Conservation (phyloP, 495 filamentous ascomycete genomes). For the Entonaema liquescens region DNA sequence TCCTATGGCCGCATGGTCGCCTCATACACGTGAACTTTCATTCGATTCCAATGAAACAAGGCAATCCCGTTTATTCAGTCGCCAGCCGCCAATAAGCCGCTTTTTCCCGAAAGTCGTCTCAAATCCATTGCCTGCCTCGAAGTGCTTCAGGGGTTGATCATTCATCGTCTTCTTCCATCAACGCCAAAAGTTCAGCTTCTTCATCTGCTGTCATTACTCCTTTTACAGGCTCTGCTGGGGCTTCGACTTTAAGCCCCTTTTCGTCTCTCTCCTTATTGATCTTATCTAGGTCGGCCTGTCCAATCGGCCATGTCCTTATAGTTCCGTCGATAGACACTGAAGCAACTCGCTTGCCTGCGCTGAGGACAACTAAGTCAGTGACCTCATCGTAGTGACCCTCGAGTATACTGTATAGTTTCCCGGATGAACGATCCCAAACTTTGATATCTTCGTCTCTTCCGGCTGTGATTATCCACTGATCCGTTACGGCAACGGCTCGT, state of each 20-base stretch:
- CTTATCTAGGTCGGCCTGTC: constrained; percentile 67
- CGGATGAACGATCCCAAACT: constrained; percentile 81
- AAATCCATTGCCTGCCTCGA: not conserved
- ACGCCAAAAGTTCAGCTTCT: constrained; percentile 84
- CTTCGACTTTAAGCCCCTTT: constrained; percentile 56
- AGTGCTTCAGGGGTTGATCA: constrained; percentile 39
- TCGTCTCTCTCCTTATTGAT: constrained; percentile 61
- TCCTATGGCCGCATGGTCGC: constrained; percentile 13
- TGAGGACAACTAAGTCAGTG: constrained; percentile 75
- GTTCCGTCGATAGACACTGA: constrained; percentile 92
- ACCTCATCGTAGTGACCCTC: constrained; percentile 93
- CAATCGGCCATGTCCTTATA: constrained; percentile 80
- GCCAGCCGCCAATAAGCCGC: not conserved
- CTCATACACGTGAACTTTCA: constrained; percentile 20
- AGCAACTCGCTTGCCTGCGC: constrained; percentile 63
- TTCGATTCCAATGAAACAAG: constrained; percentile 25
- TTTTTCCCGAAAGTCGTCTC: constrained; percentile 3
- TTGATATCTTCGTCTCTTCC: constrained; percentile 92
- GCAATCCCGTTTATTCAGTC: constrained; percentile 19
- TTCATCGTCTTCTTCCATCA: constrained; percentile 83
- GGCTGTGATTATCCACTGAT: constrained; percentile 86
- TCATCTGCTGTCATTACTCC: constrained; percentile 77
- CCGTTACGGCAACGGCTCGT: constrained; percentile 75
- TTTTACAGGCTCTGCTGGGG: constrained; percentile 49
- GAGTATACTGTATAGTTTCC: constrained; percentile 77